These are phyloP conservation scores for Perilla frutescens DNA, from an alignment of 257 asterid genomes.

Conservation along the genomic window DNA sequence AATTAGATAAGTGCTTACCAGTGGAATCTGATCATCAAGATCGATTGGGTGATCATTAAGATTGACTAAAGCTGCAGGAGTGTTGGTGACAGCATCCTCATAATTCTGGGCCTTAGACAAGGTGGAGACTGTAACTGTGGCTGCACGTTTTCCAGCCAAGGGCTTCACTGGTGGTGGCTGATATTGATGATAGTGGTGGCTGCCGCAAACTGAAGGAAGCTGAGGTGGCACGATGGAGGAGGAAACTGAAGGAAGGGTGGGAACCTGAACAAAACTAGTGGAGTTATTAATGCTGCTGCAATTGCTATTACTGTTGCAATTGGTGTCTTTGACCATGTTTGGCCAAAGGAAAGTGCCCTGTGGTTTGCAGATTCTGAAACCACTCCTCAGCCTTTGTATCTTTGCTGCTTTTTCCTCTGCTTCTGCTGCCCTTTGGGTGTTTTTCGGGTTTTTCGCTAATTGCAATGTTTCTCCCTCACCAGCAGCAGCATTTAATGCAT, in stretches of 20 bases:
- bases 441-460: not conserved
- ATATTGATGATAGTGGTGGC: constrained; percentile 34
- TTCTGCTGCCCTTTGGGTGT: too few relatives aligned
- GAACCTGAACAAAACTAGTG: constrained; percentile 40
- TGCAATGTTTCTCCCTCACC: constrained; percentile 35
- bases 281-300: not conserved
- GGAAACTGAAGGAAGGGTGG: constrained; percentile 91
- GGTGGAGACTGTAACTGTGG: constrained; percentile 64
- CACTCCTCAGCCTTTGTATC: constrained; percentile 91
- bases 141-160: constrained; percentile 74
- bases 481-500: constrained; percentile 44
- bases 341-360: constrained; percentile 99
- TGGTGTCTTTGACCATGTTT: constrained; percentile 65
- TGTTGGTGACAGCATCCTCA: constrained; percentile 33
- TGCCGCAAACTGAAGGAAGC: constrained; percentile 42
- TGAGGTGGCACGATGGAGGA: constrained; percentile 68
- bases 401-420: constrained; percentile 79
- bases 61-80: constrained; percentile 44
- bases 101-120: constrained; percentile 42
- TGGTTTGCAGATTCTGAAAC: constrained; percentile 96
- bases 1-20: not conserved
- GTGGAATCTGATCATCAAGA: constrained; percentile 39
- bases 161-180: constrained; percentile 67
- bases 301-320: not conserved
- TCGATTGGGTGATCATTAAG: constrained; percentile 54